Percentiles rank a stretch among this genome's conserved stretches.
These are phyloP conservation scores for Apophysomyces variabilis DNA, from an alignment of 371 early-diverging fungal species.

Conservation along the genomic window DNA sequence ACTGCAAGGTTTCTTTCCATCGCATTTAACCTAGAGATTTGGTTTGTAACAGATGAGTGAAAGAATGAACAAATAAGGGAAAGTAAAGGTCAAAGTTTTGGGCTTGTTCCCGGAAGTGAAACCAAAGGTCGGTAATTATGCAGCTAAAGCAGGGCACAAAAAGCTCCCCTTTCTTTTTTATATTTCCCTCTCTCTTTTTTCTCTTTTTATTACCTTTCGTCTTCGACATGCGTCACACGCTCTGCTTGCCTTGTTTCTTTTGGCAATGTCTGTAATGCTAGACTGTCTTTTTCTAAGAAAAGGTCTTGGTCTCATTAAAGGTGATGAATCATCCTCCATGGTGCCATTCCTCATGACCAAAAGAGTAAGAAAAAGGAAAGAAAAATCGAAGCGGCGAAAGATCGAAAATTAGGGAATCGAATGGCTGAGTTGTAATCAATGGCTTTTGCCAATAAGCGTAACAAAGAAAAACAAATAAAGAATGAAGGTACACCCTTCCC, in stretches of 20 bases:
- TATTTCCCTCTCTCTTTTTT: too few relatives aligned
- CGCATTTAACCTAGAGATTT: constrained; percentile 47
- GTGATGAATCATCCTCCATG: constrained; percentile 4
- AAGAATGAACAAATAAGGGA: constrained; percentile 2
- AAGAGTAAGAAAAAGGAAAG: neutral
- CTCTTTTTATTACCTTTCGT: constrained; percentile 38
- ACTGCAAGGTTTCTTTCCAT: constrained; percentile 52
- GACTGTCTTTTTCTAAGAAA: constrained; percentile 28
- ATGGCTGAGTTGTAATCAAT: constrained; percentile 5
- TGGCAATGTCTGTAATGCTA: constrained; percentile 30
- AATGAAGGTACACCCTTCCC: too few relatives aligned
- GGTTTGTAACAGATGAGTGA: constrained; percentile 12
- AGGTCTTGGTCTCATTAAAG: neutral
- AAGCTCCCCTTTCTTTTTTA: constrained; percentile 1
- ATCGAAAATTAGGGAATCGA: constrained; percentile 5
- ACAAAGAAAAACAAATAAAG: neutral
- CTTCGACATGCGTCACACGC: constrained; percentile 57
- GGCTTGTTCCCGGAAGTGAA: constrained; percentile 25
- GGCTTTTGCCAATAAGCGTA: neutral
- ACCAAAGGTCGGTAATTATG: constrained; percentile 32
- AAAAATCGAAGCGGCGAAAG: constrained; percentile 11
- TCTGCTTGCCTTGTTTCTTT: constrained; percentile 49
- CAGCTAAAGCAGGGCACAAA: constrained; percentile 10
- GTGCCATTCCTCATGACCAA: constrained; percentile 2
- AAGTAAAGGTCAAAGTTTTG: too few relatives aligned